Percentiles rank a stretch among this genome's conserved stretches.
Evolutionary conservation across 305 asterid genomes (phyloP).

Genomic region (Salvia sclarea): DNA sequence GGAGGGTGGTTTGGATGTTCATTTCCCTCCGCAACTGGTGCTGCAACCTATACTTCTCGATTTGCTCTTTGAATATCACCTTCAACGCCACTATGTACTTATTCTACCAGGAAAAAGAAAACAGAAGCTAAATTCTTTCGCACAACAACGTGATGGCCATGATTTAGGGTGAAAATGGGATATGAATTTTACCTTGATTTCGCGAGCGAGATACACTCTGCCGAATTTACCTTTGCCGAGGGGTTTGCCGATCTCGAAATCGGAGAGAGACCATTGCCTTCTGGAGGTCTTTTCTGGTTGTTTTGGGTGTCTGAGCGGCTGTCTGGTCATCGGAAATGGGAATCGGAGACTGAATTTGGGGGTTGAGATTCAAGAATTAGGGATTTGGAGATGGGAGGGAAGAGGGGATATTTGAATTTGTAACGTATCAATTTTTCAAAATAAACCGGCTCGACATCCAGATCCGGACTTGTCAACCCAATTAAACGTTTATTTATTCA

Average conservation of each 20-base stretch:
- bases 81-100: constrained; percentile 82
- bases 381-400: constrained; percentile 35
- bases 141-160: background rate
- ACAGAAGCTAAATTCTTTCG: background rate
- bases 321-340: constrained; percentile 33
- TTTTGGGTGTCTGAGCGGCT: constrained; percentile 44
- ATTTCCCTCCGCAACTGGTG: constrained; percentile 83
- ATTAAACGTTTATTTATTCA: no score
- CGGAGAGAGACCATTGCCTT: constrained; percentile 61
- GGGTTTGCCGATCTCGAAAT: constrained; percentile 91
- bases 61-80: constrained; percentile 81
- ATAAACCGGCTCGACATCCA: background rate
- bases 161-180: background rate
- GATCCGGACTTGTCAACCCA: background rate
- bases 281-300: constrained; percentile 31
- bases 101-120: constrained; percentile 37
- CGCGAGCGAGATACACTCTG: constrained; percentile 91
- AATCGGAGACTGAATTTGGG: constrained; percentile 12
- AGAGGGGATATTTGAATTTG: constrained; percentile 29
- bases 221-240: constrained; percentile 90
- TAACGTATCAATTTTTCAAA: background rate
- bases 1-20: constrained; percentile 79
- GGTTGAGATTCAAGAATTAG: background rate
- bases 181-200: constrained; percentile 49
- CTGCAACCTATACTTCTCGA: constrained; percentile 68